Evolutionary conservation across 1,139 yeast species (phyloP), one percentile per base, ranked within the genome.

Genomic region (Geotrichum cucujoidarum): DNA sequence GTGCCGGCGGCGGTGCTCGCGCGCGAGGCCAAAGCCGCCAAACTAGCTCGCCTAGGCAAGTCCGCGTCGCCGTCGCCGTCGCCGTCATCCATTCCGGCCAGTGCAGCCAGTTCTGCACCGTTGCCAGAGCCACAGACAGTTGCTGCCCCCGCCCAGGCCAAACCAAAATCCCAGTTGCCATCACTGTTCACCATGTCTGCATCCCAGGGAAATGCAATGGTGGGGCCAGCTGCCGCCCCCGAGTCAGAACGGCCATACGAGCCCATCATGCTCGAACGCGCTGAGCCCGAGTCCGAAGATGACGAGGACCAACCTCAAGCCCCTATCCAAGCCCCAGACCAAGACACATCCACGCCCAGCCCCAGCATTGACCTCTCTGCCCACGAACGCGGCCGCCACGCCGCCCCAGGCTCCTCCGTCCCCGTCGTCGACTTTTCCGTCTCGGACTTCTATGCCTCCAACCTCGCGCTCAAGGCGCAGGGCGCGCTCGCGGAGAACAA

Each of bases 1-100:
- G 52, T 60, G 2, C 62, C 64, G 14, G 62, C 63, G 1, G 49
- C 62, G 7, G 60, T 59, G 5, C 54, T 58, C n/a, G 63, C 62
- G 2, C 45, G 60, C n/a, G 48, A 43, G 21, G 61, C 60, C n/a
- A 60, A 59, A 42, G 53, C 57, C 27, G 61, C 57, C 5, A 43
- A 47, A 29, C 39, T 48, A 7, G 40, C 41, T 10, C 38, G 37
- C 20, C 39, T 21, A 16, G 49, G 51, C 8, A 45, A 47, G 25
- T 35, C 47, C 4, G 22, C 22, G 3, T n/a, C n/a, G n/a, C 51
- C 43, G 3, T 34, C 25, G 2, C 20, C 24, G 20, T 18, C 38
- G 22, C 4, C 30, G 14, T 17, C 38, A 8, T 22, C 38, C 2
- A 24, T 24, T 24, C 27, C 27, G 6, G 8, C 10, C 27, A 10